Evolutionary conservation across 2,329 filamentous ascomycete species (phyloP).

Genomic region (Aspergillus arachidicola): DNA sequence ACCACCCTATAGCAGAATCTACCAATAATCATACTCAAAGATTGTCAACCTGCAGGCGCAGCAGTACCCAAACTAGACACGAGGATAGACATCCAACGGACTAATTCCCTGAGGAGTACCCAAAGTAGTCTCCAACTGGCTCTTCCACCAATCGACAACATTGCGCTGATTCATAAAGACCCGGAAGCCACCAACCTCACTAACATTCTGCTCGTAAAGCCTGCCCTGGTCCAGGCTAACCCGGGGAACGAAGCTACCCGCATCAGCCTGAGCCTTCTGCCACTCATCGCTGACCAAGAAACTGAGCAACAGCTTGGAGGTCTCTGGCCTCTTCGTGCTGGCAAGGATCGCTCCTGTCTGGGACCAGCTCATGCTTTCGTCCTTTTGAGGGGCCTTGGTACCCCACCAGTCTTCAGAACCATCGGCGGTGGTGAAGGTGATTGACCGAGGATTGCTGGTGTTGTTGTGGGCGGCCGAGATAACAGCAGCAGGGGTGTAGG

Average conservation of each 20-base stretch:
- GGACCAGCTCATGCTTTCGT: not conserved
- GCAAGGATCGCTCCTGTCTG: not conserved
- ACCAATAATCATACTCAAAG: not conserved
- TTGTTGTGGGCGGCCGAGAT: not conserved
- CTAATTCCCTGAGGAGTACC: not conserved
- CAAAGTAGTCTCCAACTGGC: not conserved
- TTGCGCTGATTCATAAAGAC: not conserved
- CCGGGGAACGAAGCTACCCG: not conserved
- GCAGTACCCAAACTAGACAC: not conserved
- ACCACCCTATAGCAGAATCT: not conserved
- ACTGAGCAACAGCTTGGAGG: not conserved
- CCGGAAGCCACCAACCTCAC: not conserved
- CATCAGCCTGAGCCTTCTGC: not conserved
- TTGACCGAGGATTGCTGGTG: not conserved
- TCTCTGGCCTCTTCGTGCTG: not conserved
- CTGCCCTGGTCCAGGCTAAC: not conserved
- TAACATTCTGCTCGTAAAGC: not conserved
- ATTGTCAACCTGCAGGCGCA: not conserved
- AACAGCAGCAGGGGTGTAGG: not conserved
- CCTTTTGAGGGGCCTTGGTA: not conserved
- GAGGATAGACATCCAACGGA: not conserved
- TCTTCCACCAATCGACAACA: constrained; percentile 3
- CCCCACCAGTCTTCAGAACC: not conserved
- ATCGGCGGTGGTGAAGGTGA: not conserved
- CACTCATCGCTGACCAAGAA: constrained; percentile 1